Conservation (phyloP, 495 filamentous ascomycete genomes). For the Tuber calosporum region DNA sequence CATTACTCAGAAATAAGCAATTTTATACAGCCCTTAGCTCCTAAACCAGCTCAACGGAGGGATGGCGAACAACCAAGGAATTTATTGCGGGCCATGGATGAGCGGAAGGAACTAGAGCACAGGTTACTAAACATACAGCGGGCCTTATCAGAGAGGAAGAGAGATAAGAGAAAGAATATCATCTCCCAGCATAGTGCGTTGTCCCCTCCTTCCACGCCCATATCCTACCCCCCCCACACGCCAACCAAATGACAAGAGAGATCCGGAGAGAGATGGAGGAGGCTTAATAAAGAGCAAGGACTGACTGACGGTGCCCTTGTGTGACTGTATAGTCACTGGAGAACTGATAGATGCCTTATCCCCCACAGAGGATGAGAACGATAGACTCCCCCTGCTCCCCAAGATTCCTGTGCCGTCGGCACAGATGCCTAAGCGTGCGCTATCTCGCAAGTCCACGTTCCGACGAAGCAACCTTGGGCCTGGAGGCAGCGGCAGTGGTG, state of each 20-base stretch:
- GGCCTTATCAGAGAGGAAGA: conserved; percentile 15
- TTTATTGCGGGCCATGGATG: conserved; percentile 15
- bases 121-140: conserved; percentile 13
- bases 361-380: conserved; percentile 7
- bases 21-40: conserved; percentile 14
- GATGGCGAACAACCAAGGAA: conserved; percentile 15
- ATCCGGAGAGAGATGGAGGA: not conserved
- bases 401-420: conserved; percentile 11
- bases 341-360: conserved; percentile 47
- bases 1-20: conserved; percentile 6
- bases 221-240: not conserved
- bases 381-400: conserved; percentile 8
- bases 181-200: not conserved
- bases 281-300: not conserved
- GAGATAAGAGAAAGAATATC: conserved; percentile 5
- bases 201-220: not conserved
- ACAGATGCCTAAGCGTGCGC: conserved; percentile 10
- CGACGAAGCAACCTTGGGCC: conserved; percentile 14
- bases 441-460: conserved; percentile 11
- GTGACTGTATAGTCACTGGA: conserved; percentile 3
- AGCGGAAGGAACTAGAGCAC: conserved; percentile 16
- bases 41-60: conserved; percentile 14
- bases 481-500: not conserved
- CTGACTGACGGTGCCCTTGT: conserved; percentile 12
- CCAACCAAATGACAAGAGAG: not conserved